Conservation (phyloP, 2,329 filamentous ascomycete species). For the Paracoccidioides brasiliensis region DNA sequence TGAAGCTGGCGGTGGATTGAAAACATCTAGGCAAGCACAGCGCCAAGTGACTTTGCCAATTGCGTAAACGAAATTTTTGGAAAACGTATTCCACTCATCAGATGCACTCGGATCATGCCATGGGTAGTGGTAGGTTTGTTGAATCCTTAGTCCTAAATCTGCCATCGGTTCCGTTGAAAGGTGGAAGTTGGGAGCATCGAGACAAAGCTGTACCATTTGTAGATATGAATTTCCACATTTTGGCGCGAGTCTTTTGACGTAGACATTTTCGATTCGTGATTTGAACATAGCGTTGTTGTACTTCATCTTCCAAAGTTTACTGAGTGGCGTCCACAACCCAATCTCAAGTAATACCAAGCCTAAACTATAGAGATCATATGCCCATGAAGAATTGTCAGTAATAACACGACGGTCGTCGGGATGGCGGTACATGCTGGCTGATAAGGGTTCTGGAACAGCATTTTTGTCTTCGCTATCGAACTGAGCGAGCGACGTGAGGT, state of each 20-base stretch:
- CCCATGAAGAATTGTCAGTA: constrained; percentile 28
- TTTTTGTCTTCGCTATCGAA: constrained; percentile 40
- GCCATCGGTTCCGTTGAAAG: constrained; percentile 30
- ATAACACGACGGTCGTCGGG: constrained; percentile 35
- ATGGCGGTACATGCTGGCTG: constrained; percentile 48
- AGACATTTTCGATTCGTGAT: constrained; percentile 48
- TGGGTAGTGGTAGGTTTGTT: constrained; percentile 30
- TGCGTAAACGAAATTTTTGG: constrained; percentile 33
- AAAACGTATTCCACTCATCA: constrained; percentile 30
- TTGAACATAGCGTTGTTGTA: constrained; percentile 52
- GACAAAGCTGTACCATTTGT: constrained; percentile 48
- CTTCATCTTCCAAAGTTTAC: constrained; percentile 51
- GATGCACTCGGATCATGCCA: constrained; percentile 30
- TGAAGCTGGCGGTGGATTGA: constrained; percentile 26
- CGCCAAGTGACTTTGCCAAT: constrained; percentile 30
- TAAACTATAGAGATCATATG: constrained; percentile 47
- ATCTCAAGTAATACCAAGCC: constrained; percentile 50
- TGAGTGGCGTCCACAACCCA: constrained; percentile 50
- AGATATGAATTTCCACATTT: constrained; percentile 53
- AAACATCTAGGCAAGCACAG: constrained; percentile 31
- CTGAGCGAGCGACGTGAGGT: constrained; percentile 46
- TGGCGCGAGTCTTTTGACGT: constrained; percentile 46
- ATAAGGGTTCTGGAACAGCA: constrained; percentile 30
- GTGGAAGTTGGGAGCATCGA: constrained; percentile 43
- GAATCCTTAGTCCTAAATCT: constrained; percentile 28